phyloP scores from a whole-genome alignment of 2,329 filamentous ascomycete genomes.

The Cladosporium colombiae region DNA sequence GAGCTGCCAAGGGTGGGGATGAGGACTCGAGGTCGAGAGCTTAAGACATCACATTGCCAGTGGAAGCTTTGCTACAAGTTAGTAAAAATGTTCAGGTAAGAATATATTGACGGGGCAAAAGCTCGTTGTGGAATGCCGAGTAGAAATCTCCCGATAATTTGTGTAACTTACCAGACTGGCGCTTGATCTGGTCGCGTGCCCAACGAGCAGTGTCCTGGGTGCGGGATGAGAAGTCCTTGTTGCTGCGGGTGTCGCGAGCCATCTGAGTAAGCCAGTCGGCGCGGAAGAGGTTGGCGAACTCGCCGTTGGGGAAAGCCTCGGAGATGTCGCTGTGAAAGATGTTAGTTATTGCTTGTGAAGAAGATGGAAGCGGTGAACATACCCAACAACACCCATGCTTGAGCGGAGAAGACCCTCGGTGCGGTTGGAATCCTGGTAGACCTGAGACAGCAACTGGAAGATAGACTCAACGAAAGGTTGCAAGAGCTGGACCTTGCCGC shows the following conservation, averaged over 20 bases:
- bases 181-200: conserved; percentile 97
- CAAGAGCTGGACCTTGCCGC: conserved; percentile 70
- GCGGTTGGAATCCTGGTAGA: conserved; percentile 80
- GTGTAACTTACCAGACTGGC: conserved; percentile 58
- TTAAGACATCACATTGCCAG: conserved; percentile 18
- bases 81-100: conserved; percentile 14
- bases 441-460: conserved; percentile 79
- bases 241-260: conserved; percentile 88
- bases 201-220: conserved; percentile 95
- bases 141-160: neutral
- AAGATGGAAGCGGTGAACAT: conserved; percentile 42
- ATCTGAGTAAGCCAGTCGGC: conserved; percentile 86
- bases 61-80: conserved; percentile 13
- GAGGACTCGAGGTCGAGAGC: neutral
- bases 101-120: neutral
- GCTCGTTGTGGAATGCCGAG: neutral
- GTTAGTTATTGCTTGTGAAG: conserved; percentile 40
- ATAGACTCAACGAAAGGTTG: conserved; percentile 80
- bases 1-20: conserved; percentile 1
- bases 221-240: conserved; percentile 79
- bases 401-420: conserved; percentile 90
- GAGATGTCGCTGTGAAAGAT: conserved; percentile 72
- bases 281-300: conserved; percentile 81
- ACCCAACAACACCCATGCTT: conserved; percentile 98
- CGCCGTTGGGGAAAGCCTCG: conserved; percentile 87